These are phyloP conservation scores for Boletus reticuloceps DNA, from an alignment of 768 basidiomycete genomes.

Conservation along the genomic window DNA sequence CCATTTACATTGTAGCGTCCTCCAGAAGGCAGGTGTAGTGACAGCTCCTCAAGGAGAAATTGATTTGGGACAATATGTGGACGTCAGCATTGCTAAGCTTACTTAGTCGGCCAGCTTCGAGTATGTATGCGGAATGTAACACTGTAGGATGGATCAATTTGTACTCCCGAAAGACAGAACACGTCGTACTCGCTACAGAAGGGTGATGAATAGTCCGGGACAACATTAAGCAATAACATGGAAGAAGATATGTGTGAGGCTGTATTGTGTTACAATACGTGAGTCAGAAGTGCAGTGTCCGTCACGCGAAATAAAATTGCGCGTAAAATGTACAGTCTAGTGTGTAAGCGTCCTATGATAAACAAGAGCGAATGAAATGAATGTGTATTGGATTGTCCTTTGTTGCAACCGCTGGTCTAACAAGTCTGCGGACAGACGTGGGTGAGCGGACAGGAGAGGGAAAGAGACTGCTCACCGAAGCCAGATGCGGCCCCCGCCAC, in stretches of 20 bases:
- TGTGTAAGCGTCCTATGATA: slow-evolving; percentile 20
- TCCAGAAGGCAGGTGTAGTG: slow-evolving; percentile 77
- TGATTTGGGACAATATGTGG: slow-evolving; percentile 55
- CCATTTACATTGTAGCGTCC: slow-evolving; percentile 44
- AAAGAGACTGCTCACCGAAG: slow-evolving; percentile 47
- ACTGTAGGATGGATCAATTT: not conserved
- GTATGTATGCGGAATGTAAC: not conserved
- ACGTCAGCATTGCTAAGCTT: slow-evolving; percentile 50
- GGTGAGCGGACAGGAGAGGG: not conserved
- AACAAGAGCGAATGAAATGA: slow-evolving; percentile 17
- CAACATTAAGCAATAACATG: slow-evolving; percentile 17
- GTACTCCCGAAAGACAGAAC: not conserved
- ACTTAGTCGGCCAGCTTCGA: slow-evolving; percentile 25
- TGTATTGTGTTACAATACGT: slow-evolving; percentile 12
- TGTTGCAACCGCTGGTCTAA: slow-evolving; percentile 19
- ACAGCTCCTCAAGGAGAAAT: slow-evolving; percentile 50
- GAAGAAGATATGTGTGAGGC: not conserved
- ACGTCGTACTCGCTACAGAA: slow-evolving; percentile 1
- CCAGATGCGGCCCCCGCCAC: slow-evolving; percentile 59
- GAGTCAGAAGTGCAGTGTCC: slow-evolving; percentile 14
- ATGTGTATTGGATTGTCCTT: slow-evolving; percentile 23
- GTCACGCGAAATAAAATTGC: not conserved
- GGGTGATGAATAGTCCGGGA: slow-evolving; percentile 5
- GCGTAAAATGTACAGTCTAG: slow-evolving; percentile 17
- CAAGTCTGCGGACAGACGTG: slow-evolving; percentile 10